Conservation (phyloP, 768 basidiomycete genomes). For the Boletus speciosus region DNA sequence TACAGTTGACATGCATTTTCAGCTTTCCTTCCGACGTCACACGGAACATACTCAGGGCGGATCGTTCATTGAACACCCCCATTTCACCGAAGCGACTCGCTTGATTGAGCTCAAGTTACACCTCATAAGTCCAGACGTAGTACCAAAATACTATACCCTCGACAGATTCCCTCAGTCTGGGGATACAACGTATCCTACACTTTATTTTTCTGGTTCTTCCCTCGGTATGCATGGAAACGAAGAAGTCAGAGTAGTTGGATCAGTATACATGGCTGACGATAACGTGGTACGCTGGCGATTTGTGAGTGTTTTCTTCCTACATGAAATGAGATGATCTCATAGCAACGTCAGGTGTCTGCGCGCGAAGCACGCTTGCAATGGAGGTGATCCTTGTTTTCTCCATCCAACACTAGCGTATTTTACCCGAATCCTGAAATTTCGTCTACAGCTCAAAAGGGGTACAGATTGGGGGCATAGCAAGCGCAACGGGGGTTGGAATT, state of each 20-base stretch:
- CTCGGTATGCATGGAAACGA: conserved; percentile 37
- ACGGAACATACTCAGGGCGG: conserved; percentile 13
- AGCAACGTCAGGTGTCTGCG: conserved; percentile 44
- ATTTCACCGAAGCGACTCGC: conserved; percentile 63
- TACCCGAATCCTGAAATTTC: neutral
- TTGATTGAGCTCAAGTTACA: conserved; percentile 56
- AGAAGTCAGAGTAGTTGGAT: conserved; percentile 46
- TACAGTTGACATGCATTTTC: conserved; percentile 2
- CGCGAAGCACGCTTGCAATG: conserved; percentile 54
- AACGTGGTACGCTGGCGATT: conserved; percentile 54
- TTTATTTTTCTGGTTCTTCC: conserved; percentile 48
- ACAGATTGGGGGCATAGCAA: conserved; percentile 62
- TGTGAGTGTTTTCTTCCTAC: conserved; percentile 38
- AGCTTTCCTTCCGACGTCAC: conserved; percentile 25
- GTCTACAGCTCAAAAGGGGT: conserved; percentile 57
- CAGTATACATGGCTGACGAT: conserved; percentile 46
- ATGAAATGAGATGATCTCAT: conserved; percentile 7
- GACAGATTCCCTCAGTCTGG: conserved; percentile 22
- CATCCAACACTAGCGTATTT: neutral
- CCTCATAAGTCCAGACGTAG: conserved; percentile 35
- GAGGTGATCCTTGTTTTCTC: conserved; percentile 42
- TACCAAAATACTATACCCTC: conserved; percentile 18
- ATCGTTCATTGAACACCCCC: conserved; percentile 48
- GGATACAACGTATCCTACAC: conserved; percentile 36
- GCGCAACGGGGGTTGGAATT: conserved; percentile 63